These are phyloP conservation scores for Prunus dulcis DNA, from an alignment of 306 rosid species.

Conservation along the genomic window DNA sequence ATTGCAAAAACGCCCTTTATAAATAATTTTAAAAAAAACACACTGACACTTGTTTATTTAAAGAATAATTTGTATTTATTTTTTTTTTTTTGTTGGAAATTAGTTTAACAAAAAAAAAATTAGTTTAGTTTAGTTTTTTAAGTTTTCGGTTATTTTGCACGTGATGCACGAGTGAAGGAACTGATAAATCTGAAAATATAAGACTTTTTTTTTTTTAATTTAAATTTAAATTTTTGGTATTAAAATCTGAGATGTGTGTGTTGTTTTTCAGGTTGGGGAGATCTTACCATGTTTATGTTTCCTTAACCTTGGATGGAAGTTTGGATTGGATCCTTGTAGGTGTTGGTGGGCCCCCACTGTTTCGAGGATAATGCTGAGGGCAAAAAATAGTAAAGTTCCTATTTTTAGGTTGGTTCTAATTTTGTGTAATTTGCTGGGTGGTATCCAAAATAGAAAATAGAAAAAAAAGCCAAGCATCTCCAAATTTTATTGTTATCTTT, in stretches of 20 bases:
- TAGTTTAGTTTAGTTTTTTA: background rate
- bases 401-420: background rate
- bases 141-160: background rate
- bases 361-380: background rate
- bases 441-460: background rate
- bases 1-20: background rate
- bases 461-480: no score
- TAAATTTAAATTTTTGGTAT: no score
- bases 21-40: background rate
- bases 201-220: no score
- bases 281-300: background rate
- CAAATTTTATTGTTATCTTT: no score
- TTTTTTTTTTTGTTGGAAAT: background rate
- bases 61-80: background rate
- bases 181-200: background rate
- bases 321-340: background rate
- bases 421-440: background rate
- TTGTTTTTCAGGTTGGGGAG: background rate
- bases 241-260: background rate
- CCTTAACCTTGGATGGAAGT: background rate
- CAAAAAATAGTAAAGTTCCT: background rate
- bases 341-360: slow-evolving; percentile 1
- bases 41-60: slow-evolving; percentile 5
- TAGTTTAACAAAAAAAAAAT: no score
- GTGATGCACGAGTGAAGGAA: background rate